phyloP scores from a whole-genome alignment of 805 yeast species.

The Millerozyma miso region DNA sequence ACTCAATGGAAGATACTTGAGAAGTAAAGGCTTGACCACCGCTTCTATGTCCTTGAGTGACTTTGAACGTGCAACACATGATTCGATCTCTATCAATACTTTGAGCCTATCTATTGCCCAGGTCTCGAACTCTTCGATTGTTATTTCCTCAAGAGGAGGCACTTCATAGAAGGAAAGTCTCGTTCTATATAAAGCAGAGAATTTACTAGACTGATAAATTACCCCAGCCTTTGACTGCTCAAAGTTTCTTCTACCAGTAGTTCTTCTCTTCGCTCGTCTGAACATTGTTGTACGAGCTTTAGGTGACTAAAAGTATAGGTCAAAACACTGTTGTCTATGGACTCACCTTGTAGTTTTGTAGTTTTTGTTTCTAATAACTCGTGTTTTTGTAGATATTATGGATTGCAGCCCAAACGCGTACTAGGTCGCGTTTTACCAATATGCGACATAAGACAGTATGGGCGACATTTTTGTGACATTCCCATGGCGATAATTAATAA shows the following conservation, averaged over 20 bases:
- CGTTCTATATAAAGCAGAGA: slow-evolving; percentile 44
- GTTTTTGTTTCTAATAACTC: too few relatives aligned
- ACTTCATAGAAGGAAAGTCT: slow-evolving; percentile 69
- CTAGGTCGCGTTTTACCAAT: neutral
- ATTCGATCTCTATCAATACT: slow-evolving; percentile 79
- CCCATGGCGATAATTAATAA: neutral
- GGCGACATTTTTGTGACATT: neutral
- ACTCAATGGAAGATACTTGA: slow-evolving; percentile 61
- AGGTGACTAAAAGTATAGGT: too few relatives aligned
- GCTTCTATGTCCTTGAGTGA: slow-evolving; percentile 60
- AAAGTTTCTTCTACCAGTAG: slow-evolving; percentile 69
- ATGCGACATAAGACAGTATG: neutral
- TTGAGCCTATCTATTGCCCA: slow-evolving; percentile 94
- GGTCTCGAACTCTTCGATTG: slow-evolving; percentile 85
- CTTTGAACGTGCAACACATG: slow-evolving; percentile 62
- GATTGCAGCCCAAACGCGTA: neutral
- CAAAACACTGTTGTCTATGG: too few relatives aligned
- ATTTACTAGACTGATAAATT: slow-evolving; percentile 22
- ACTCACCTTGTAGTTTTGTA: too few relatives aligned
- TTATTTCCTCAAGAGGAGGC: slow-evolving; percentile 83
- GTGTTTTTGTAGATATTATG: too few relatives aligned
- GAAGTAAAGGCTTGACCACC: slow-evolving; percentile 60
- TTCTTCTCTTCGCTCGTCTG: slow-evolving; percentile 69
- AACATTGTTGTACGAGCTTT: too few relatives aligned
- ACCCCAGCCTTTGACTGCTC: slow-evolving; percentile 29